Evolutionary conservation across 257 asterid species (phyloP), one percentile per base, ranked within the genome.

Genomic region (Solanum paucissectum): DNA sequence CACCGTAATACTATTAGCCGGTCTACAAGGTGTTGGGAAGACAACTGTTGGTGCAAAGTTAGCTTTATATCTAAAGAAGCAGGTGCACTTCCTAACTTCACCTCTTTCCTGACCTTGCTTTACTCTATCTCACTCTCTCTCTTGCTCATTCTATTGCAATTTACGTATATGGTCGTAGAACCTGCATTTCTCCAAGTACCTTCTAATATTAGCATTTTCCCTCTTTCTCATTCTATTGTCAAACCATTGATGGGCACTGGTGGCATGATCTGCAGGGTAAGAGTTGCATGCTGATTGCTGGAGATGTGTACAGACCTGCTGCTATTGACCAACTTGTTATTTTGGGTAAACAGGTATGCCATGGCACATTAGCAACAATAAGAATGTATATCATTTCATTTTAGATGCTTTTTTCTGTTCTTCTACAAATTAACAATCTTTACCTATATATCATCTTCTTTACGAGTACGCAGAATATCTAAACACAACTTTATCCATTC

Each of bases 21-120:
- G 99, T 85, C 89, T 97, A 90, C 99, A 97, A 94, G 99, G 99
- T 91, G 99, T 97, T 92, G 99, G 99, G 89, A 97, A 97, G 93
- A 97, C 99, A 66, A 95, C 99, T n/a, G 99, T 97, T 90, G 85
- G 98, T 68, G 99, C 99, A 75, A 97, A 97, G 91, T 94, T 97
- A 88, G 98, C 99, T 85, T 92, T 95, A 83, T 97, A 97, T 93
- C 98, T 97, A 77, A 95, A 95, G 89, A 97, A 97, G 86, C 98
- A 91, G 99, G 99, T 96, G 86, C 77, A 52, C 40, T 29, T 88
- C 90, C 88, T 62, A 40, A n/a, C 72, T 85, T 68, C 88, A 86
- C 69, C 84, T 87, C 49, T 29, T 13, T 37, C 25, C 36, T 40
- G 23, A 2, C 33, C 68, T 55, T 34, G n/a, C 69, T 40, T 75